phyloP scores from a whole-genome alignment of 1,284 basidiomycete species.

The Golubevia pallescens region DNA sequence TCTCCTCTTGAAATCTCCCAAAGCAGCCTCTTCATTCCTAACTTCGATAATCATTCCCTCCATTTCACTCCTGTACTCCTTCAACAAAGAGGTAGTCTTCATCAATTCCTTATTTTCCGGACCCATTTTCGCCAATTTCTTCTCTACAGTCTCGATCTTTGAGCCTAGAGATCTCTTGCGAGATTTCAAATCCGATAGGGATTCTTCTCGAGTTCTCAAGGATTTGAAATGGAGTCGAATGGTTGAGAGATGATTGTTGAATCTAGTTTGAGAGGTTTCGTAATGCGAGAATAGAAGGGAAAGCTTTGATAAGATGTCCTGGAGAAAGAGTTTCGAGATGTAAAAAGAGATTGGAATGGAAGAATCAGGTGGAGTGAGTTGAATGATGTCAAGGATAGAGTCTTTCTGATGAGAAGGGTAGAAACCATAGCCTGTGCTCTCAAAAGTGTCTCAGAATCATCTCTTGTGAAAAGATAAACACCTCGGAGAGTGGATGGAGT shows the following conservation, averaged over 20 bases:
- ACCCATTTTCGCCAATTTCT: slow-evolving; percentile 61
- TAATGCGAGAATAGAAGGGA: slow-evolving; percentile 50
- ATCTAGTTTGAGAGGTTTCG: slow-evolving; percentile 37
- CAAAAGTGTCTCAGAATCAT: too few species aligned
- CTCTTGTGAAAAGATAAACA: too few species aligned
- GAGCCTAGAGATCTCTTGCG: slow-evolving; percentile 43
- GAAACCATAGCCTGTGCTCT: too few species aligned
- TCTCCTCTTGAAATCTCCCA: slow-evolving; percentile 60
- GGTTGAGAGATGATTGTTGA: slow-evolving; percentile 54
- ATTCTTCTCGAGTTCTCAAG: slow-evolving; percentile 55
- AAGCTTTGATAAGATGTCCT: slow-evolving; percentile 51
- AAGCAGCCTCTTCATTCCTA: slow-evolving; percentile 49
- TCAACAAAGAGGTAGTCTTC: slow-evolving; percentile 53
- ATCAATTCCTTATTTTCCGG: slow-evolving; percentile 63
- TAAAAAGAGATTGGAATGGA: too few species aligned
- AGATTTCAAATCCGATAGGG: slow-evolving; percentile 45
- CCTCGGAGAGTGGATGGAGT: too few species aligned
- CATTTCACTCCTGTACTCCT: slow-evolving; percentile 58
- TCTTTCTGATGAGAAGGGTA: too few species aligned
- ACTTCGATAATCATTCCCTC: slow-evolving; percentile 45
- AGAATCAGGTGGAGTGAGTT: too few species aligned
- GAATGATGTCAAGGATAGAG: too few species aligned
- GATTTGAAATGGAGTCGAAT: slow-evolving; percentile 61
- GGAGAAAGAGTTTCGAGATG: neutral
- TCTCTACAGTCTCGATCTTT: slow-evolving; percentile 56